Evolutionary conservation across 2,329 filamentous ascomycete genomes (phyloP).

Genomic region (Scytalidium sp.): DNA sequence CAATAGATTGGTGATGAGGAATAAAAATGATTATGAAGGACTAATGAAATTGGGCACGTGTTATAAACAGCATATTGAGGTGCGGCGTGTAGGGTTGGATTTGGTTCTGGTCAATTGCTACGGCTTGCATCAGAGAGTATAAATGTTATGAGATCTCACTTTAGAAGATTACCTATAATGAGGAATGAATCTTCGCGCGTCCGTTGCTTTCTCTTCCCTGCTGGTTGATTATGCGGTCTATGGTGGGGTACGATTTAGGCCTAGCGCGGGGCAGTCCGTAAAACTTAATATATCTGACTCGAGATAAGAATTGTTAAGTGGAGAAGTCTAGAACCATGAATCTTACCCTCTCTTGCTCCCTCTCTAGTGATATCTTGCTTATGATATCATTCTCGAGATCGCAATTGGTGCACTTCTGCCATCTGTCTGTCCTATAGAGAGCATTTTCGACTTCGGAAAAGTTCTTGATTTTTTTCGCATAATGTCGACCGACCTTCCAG

Average conservation of each 20-base stretch:
- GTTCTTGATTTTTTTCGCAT: neutral
- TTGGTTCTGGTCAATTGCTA: conserved; percentile 5
- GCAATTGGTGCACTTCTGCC: too few relatives aligned
- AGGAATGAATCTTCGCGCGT: neutral
- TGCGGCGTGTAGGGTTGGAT: conserved; percentile 27
- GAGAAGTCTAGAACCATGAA: neutral
- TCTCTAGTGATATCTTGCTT: neutral
- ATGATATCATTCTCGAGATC: too few relatives aligned
- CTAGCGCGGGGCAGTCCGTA: conserved; percentile 20
- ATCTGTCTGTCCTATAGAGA: too few relatives aligned
- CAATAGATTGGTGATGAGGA: conserved; percentile 69
- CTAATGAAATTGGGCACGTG: conserved; percentile 23
- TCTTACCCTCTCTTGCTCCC: neutral
- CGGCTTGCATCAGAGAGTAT: neutral
- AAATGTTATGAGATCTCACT: neutral
- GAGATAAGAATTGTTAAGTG: neutral
- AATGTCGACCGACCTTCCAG: conserved; percentile 25
- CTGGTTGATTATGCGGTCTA: neutral
- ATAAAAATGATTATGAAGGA: conserved; percentile 31
- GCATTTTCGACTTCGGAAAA: neutral
- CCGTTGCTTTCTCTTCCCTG: neutral
- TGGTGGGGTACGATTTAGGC: conserved; percentile 3
- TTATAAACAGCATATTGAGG: conserved; percentile 23
- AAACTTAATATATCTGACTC: neutral
- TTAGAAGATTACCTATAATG: neutral